Base-by-base conservation (phyloP, 2,329 filamentous ascomycete genomes). In the Diaporthe ampelina region DNA sequence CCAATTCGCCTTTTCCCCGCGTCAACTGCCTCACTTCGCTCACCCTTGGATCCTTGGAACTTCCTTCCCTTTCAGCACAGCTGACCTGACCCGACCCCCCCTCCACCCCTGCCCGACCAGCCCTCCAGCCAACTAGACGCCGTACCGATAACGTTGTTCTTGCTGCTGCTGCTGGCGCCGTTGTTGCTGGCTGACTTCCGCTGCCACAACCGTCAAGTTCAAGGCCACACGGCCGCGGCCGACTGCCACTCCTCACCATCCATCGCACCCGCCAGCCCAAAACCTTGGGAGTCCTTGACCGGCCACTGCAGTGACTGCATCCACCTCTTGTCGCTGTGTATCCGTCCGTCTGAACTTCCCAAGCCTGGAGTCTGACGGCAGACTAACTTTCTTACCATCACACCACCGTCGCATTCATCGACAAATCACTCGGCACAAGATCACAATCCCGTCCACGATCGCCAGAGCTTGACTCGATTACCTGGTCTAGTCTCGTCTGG, bases 401-500 rank as follows among this genome's bases (percentile, higher is more conserved):
- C 63, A 68, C 63, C 63, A 68, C 52, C 32, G 48, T 54, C 63
- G 63, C 63, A 54, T 54, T 29, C 63, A 45, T 68, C 63, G 48
- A 48, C 63, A 45, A 68, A 68, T 68, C 48, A 68, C 63, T 37
- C 63, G 63, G 35, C 63, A 40, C 63, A 40, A 54, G 63, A 68
- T 52, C 63, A 68, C 29, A 40, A 54, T 68, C 63, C 32, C 63
- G 48, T 54, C 63, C 19, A 68, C 13, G 63, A 68, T 68, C 63
- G 63, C 63, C 63, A 68, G 48, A 32, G 48, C 63, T 68, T 68
- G 63, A 68, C 63, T 68, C 63, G n/a, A 68, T n/a, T 37, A 52
- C 37, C 45, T 52, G 63, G 29, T 37, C 63, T 67, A 67, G 63
- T 37, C 45, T 35, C 48, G 29, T 54, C 63, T 40, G 15, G 45